phyloP scores from a whole-genome alignment of 805 yeast genomes.

The Starmerella potacharoeniae region DNA sequence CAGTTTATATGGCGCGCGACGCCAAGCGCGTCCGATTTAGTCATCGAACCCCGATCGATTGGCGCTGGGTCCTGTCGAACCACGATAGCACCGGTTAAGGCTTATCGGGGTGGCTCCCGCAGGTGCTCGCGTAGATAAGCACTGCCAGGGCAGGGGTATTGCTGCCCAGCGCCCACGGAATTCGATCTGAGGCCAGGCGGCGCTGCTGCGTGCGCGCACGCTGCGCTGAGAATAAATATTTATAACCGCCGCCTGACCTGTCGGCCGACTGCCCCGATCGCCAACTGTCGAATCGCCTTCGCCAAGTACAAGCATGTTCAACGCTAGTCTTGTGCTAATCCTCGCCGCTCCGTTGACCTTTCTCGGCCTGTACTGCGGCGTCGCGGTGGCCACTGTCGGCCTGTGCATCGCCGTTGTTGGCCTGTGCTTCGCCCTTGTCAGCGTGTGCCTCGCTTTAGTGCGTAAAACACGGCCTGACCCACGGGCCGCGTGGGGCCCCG shows the following conservation, averaged over 20 bases:
- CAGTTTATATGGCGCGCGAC: not conserved
- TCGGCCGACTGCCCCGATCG: no score
- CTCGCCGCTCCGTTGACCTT: no score
- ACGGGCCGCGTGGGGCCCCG: not conserved
- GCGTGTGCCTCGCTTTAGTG: no score
- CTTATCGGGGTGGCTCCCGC: not conserved
- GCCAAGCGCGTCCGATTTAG: not conserved
- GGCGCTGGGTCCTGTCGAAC: not conserved
- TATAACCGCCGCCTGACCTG: not conserved
- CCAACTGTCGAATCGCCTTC: no score
- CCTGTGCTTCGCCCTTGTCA: no score
- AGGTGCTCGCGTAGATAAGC: not conserved
- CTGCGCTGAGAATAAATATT: not conserved
- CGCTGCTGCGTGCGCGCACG: no score
- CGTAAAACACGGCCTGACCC: not conserved
- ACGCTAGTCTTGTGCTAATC: no score
- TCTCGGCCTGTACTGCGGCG: no score
- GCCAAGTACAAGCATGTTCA: no score
- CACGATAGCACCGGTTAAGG: not conserved
- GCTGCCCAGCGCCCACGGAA: not conserved
- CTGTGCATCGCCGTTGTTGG: no score
- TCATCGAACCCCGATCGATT: slow-evolving; percentile 3
- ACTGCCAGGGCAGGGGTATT: not conserved
- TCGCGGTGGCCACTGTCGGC: no score
- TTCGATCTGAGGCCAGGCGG: not conserved